Percentiles rank a stretch among this genome's conserved stretches.
phyloP scores from a whole-genome alignment of 495 filamentous ascomycete species.

The Hamigera avellanea region DNA sequence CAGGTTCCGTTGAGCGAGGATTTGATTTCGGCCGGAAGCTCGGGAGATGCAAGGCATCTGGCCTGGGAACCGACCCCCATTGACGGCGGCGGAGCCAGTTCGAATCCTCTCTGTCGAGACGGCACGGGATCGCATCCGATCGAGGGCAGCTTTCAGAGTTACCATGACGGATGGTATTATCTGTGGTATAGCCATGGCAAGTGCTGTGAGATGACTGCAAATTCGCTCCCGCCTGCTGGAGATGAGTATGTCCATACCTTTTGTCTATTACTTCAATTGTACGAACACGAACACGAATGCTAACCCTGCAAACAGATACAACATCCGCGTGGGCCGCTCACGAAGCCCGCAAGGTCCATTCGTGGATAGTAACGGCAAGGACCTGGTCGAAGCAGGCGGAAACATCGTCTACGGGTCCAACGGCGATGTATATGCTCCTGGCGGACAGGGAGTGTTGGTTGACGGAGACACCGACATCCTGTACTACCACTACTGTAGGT shows the following conservation, averaged over 20 bases:
- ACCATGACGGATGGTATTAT: conserved; percentile 49
- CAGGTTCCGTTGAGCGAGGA: conserved; percentile 43
- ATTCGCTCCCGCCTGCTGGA: conserved; percentile 37
- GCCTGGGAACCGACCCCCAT: conserved; percentile 20
- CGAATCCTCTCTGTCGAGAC: conserved; percentile 23
- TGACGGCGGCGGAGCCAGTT: conserved; percentile 10
- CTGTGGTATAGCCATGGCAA: conserved; percentile 57
- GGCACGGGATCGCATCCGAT: conserved; percentile 27
- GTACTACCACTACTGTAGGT: conserved; percentile 38
- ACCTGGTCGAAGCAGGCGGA: conserved; percentile 31
- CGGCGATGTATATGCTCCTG: conserved; percentile 35
- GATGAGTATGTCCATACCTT: conserved; percentile 41
- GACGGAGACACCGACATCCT: conserved; percentile 25
- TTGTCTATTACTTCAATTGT: not conserved
- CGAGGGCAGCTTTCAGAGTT: conserved; percentile 44
- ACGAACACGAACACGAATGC: too few relatives aligned
- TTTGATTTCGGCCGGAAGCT: conserved; percentile 19
- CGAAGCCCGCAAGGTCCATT: conserved; percentile 25
- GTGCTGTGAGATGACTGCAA: conserved; percentile 51
- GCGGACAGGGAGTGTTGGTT: conserved; percentile 30
- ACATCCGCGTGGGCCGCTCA: conserved; percentile 33
- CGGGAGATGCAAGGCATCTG: conserved; percentile 20
- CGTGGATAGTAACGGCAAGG: conserved; percentile 22
- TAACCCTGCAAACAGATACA: conserved; percentile 21
- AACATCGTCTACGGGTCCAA: conserved; percentile 34